Base-by-base conservation (phyloP, 1,139 yeast species). In the Tardiomyces digboiensis region DNA sequence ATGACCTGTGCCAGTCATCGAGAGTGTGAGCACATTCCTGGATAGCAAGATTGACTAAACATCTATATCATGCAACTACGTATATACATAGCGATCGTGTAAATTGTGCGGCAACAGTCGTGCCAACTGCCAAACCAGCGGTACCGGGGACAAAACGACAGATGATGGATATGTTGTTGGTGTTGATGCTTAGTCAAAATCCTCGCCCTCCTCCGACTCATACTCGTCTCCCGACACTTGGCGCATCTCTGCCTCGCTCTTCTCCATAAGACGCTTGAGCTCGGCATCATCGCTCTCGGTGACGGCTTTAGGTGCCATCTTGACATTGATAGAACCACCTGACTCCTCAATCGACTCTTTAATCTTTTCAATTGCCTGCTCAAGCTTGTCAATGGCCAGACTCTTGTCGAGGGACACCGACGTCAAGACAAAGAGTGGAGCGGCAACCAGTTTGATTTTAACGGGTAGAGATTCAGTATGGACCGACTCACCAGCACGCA, bases 221-320 rank as follows among this genome's bases (percentile, higher is more conserved):
- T 76, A 79, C 44, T 76, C 81, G 46, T 77, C 82, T 45, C 76
- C 77, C 39, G 78, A 74, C 50, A 76, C 81, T 59, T 75, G 73
- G 56, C 75, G 70, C 54, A 75, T 78, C 61, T 80, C 88, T 57
- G 76, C 66, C 64, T 80, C 87, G 54, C 80, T 78, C 61, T 78
- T 72, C 64, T 81, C 88, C 79, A 91, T 82, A 55, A 91, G 57
- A 52, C 95, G 95, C 68, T 88, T 95, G 62, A 91, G 79, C 70
- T 89, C 97, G 49, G 97, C 97, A 66, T 91, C 99, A 66, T 91
- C 99, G 50, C 91, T 85, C 49, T 96, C 97, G 49, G 97, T 87
- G 54, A 91, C 97, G 41, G 97, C 97, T 78, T 89, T 89, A 61
- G 98, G 97, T 57, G 95, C 91, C 97, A 91, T 89, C 51, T 94